A percentile compares a stretch with the other conserved stretches of the same genome.
Evolutionary conservation across 768 basidiomycete species (phyloP).

Genomic region (Termitomyces sp.): DNA sequence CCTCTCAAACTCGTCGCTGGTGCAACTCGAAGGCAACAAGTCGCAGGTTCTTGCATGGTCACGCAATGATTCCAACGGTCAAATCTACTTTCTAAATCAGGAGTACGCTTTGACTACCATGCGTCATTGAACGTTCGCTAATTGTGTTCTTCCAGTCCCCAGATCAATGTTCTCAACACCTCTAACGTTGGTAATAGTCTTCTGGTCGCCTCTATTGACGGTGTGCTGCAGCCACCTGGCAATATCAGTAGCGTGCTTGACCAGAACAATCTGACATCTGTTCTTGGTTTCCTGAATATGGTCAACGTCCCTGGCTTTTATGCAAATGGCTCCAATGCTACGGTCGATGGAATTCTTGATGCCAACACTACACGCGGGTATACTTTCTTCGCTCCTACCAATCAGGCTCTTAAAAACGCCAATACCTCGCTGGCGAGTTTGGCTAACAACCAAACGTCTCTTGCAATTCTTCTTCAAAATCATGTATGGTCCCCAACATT

Average conservation of each 20-base stretch:
- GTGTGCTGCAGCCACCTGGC: slow-evolving; percentile 49
- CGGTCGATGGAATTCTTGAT: slow-evolving; percentile 29
- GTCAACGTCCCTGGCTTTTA: slow-evolving; percentile 17
- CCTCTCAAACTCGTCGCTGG: slow-evolving; percentile 41
- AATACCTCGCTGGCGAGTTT: slow-evolving; percentile 26
- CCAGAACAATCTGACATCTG: slow-evolving; percentile 34
- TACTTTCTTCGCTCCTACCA: slow-evolving; percentile 63
- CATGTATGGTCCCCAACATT: slow-evolving; percentile 38
- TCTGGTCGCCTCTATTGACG: slow-evolving; percentile 41
- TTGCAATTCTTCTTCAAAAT: slow-evolving; percentile 45
- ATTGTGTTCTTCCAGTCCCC: slow-evolving; percentile 2
- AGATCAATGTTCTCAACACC: slow-evolving; percentile 28
- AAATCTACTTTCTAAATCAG: slow-evolving; percentile 45
- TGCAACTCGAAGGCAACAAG: slow-evolving; percentile 52
- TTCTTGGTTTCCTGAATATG: slow-evolving; percentile 25
- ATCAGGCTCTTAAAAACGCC: slow-evolving; percentile 39
- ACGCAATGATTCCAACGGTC: slow-evolving; percentile 25
- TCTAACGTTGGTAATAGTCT: slow-evolving; percentile 29
- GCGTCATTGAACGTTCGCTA: background rate
- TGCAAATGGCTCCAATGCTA: slow-evolving; percentile 25
- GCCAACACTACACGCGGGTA: slow-evolving; percentile 36
- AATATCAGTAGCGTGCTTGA: slow-evolving; percentile 36
- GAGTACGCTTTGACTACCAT: slow-evolving; percentile 22
- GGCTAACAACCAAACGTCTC: slow-evolving; percentile 38
- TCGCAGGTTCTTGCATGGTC: slow-evolving; percentile 52